Evolutionary conservation across 495 filamentous ascomycete genomes (phyloP).

Genomic region (Penicillium odoratum): DNA sequence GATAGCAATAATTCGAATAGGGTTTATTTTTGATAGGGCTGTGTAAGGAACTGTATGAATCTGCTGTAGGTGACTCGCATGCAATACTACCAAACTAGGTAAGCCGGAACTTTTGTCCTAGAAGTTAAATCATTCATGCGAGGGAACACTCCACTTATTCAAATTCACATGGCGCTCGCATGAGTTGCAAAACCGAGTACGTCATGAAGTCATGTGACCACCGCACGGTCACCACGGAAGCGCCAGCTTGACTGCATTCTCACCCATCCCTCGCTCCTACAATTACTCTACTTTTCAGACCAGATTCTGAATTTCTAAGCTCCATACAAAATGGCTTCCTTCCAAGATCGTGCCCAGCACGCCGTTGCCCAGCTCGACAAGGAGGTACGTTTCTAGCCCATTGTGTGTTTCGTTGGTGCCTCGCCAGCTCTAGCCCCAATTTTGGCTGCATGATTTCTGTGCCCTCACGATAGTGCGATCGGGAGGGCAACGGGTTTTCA

Average conservation of each 20-base stretch:
- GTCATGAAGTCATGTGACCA: slow-evolving; percentile 31
- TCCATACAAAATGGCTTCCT: slow-evolving; percentile 58
- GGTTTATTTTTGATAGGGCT: background rate
- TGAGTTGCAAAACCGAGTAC: slow-evolving; percentile 15
- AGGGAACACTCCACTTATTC: slow-evolving; percentile 2
- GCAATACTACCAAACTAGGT: background rate
- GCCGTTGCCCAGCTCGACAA: slow-evolving; percentile 91
- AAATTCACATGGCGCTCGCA: slow-evolving; percentile 11
- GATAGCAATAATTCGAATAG: background rate
- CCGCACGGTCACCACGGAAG: slow-evolving; percentile 23
- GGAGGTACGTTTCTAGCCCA: slow-evolving; percentile 68
- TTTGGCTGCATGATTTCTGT: slow-evolving; percentile 19
- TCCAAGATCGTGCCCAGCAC: slow-evolving; percentile 90
- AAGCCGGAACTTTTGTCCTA: background rate
- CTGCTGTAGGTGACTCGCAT: background rate
- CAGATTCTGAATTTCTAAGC: slow-evolving; percentile 9
- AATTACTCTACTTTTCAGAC: slow-evolving; percentile 9
- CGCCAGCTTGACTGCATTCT: slow-evolving; percentile 34
- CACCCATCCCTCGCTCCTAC: slow-evolving; percentile 26
- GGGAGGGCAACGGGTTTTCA: background rate
- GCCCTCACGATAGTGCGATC: slow-evolving; percentile 12
- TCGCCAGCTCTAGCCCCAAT: slow-evolving; percentile 22
- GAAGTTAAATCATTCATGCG: background rate
- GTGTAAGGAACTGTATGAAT: background rate
- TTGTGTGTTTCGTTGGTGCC: slow-evolving; percentile 31